phyloP scores from a whole-genome alignment of 2,329 filamentous ascomycete genomes.

The Aphanoascus verrucosus region DNA sequence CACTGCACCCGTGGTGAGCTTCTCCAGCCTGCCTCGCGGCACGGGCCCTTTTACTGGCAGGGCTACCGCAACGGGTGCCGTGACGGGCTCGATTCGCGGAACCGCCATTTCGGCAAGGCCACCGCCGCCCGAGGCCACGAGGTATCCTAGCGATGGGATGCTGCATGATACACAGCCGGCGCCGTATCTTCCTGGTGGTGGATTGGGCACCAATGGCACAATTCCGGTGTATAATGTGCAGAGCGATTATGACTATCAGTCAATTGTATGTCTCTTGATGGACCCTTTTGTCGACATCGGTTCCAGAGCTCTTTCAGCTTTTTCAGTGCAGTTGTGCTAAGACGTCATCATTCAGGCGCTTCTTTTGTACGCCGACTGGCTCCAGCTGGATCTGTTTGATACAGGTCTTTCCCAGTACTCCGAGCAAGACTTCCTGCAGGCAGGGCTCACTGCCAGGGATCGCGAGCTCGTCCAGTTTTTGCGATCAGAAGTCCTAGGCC shows the following conservation, averaged over 20 bases:
- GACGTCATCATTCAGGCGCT: slow-evolving; percentile 39
- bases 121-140: slow-evolving; percentile 51
- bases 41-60: slow-evolving; percentile 54
- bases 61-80: slow-evolving; percentile 58
- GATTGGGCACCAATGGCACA: slow-evolving; percentile 66
- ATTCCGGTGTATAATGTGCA: slow-evolving; percentile 64
- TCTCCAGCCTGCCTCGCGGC: not conserved
- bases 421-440: slow-evolving; percentile 56
- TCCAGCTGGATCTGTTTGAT: slow-evolving; percentile 74
- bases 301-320: not conserved
- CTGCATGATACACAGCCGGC: slow-evolving; percentile 58
- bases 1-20: slow-evolving; percentile 12
- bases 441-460: slow-evolving; percentile 58
- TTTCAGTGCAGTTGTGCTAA: slow-evolving; percentile 4
- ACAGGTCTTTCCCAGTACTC: slow-evolving; percentile 61
- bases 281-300: not conserved
- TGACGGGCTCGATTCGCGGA: slow-evolving; percentile 45
- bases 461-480: slow-evolving; percentile 64
- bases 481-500: slow-evolving; percentile 65
- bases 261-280: slow-evolving; percentile 40
- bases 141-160: slow-evolving; percentile 60
- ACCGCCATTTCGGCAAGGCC: slow-evolving; percentile 49
- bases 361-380: slow-evolving; percentile 71
- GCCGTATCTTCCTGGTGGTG: slow-evolving; percentile 62
- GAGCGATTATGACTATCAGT: slow-evolving; percentile 76